Evolutionary conservation across 495 filamentous ascomycete genomes (phyloP).

Genomic region (Xylaria castorea): DNA sequence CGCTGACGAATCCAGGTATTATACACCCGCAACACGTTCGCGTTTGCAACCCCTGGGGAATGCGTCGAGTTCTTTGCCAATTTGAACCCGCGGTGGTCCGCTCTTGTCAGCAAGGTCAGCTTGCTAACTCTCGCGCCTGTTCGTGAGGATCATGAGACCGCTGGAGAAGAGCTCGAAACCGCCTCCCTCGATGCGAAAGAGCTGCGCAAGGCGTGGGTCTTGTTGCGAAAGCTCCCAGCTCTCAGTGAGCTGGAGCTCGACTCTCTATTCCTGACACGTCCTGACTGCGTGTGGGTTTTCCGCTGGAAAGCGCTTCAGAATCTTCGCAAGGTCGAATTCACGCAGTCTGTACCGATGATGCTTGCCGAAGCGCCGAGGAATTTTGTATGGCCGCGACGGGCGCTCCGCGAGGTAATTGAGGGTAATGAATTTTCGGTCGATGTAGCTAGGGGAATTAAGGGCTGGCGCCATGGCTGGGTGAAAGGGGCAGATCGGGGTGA

Average conservation of each 20-base stretch:
- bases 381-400: conserved; percentile 20
- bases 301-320: conserved; percentile 8
- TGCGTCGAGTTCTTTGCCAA: neutral
- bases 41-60: conserved; percentile 34
- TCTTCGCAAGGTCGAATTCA: conserved; percentile 11
- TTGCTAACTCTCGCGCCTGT: neutral
- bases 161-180: neutral
- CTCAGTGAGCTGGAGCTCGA: conserved; percentile 21
- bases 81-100: conserved; percentile 6
- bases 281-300: neutral
- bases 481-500: neutral
- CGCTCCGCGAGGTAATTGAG: conserved; percentile 8
- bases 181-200: neutral
- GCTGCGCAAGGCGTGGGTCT: conserved; percentile 5
- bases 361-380: neutral
- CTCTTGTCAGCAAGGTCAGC: conserved; percentile 19
- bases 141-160: neutral
- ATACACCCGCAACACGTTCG: conserved; percentile 41
- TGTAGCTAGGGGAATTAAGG: conserved; percentile 18
- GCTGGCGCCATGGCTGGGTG: conserved; percentile 6
- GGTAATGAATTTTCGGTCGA: neutral
- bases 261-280: neutral
- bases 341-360: conserved; percentile 1
- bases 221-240: conserved; percentile 1
- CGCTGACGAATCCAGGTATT: conserved; percentile 20